Evolutionary conservation across 2,329 filamentous ascomycete species (phyloP).

Genomic region (Microdochium nivale): DNA sequence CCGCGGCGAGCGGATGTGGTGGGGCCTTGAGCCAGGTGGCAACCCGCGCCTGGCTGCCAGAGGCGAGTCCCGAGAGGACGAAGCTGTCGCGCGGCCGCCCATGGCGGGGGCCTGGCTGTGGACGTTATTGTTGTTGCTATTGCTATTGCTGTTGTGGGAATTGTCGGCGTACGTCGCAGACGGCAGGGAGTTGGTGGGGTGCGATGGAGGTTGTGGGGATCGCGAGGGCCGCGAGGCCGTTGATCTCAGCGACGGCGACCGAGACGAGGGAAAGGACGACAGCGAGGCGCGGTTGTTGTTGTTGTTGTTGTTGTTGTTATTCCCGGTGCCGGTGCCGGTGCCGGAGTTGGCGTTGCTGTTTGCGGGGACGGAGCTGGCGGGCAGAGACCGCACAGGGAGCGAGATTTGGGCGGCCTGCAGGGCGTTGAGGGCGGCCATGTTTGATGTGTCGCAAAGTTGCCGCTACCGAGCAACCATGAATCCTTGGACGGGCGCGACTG

Average conservation of each 20-base stretch:
- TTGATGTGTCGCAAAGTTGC: too few species aligned
- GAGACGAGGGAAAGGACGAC: constrained; percentile 53
- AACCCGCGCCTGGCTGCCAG: neutral
- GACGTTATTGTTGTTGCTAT: neutral
- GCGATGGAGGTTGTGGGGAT: neutral
- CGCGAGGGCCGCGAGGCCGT: constrained; percentile 38
- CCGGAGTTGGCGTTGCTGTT: constrained; percentile 12
- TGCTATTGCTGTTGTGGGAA: neutral
- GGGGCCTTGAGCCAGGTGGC: neutral
- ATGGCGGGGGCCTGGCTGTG: neutral
- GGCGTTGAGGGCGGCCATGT: too few species aligned
- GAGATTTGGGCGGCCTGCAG: constrained; percentile 1
- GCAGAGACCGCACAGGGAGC: neutral
- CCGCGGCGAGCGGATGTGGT: constrained; percentile 37
- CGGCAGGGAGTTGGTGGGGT: neutral
- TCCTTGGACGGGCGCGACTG: too few species aligned
- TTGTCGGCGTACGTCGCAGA: neutral
- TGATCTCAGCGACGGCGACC: constrained; percentile 50
- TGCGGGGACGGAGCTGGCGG: neutral
- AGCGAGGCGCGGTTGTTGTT: constrained; percentile 45
- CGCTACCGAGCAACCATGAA: too few species aligned
- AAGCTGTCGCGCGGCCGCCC: neutral
- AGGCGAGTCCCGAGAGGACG: neutral
- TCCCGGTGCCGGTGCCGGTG: constrained; percentile 11
- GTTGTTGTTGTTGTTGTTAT: constrained; percentile 7